These are phyloP conservation scores for Agrostemma githago DNA, from an alignment of 148 eudicot species.

Conservation along the genomic window DNA sequence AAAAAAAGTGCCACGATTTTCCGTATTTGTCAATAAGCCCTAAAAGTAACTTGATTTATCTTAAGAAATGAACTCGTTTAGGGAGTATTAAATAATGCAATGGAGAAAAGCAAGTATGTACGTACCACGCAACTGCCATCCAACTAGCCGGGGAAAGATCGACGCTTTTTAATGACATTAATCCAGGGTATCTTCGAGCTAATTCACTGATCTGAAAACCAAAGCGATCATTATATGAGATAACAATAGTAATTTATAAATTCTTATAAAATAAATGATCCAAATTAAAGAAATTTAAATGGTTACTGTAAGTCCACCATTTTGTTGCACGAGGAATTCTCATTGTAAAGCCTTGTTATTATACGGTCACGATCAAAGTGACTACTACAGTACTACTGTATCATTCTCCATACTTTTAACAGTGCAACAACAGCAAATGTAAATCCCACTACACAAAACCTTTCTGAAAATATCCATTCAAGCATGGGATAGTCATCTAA, in stretches of 20 bases:
- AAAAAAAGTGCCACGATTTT: no score
- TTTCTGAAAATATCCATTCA: conserved; percentile 2
- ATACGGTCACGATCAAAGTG: conserved; percentile 10
- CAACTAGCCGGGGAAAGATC: conserved; percentile 95
- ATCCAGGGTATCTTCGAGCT: conserved; percentile 63
- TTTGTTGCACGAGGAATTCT: not conserved
- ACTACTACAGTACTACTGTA: not conserved
- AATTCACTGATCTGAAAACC: conserved; percentile 53
- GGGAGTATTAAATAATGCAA: not conserved
- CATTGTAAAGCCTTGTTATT: no score
- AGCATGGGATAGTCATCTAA: conserved; percentile 8
- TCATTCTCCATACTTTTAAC: not conserved
- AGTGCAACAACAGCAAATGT: not conserved
- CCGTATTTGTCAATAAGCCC: not conserved
- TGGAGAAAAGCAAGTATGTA: conserved; percentile 14
- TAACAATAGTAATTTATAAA: no score
- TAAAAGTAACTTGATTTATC: not conserved
- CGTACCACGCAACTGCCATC: conserved; percentile 93
- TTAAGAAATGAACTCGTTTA: not conserved
- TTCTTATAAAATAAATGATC: no score
- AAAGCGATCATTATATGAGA: not conserved
- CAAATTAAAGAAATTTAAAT: not conserved
- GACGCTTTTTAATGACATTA: conserved; percentile 76
- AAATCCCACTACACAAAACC: not conserved
- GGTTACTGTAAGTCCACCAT: not conserved